Evolutionary conservation across 2,329 filamentous ascomycete genomes (phyloP).

Genomic region (Claviceps humidiphila): DNA sequence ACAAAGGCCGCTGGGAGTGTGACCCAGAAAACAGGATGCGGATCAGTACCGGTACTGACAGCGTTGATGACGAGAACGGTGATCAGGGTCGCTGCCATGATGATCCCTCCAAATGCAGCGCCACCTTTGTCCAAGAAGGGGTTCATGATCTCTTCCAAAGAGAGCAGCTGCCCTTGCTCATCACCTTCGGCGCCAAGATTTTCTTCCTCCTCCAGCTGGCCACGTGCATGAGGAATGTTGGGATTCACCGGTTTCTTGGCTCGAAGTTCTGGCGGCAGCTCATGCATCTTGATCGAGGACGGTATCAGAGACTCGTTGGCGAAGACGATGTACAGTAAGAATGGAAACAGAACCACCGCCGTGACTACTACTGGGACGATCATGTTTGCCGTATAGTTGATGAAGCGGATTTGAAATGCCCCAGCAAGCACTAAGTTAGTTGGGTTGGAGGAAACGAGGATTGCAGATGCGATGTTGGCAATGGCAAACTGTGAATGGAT

Average conservation of each 20-base stretch:
- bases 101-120: slow-evolving; percentile 47
- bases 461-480: slow-evolving; percentile 62
- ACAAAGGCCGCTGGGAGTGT: slow-evolving; percentile 55
- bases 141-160: slow-evolving; percentile 62
- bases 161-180: slow-evolving; percentile 40
- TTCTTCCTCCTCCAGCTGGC: slow-evolving; percentile 39
- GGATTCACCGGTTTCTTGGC: slow-evolving; percentile 51
- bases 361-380: slow-evolving; percentile 60
- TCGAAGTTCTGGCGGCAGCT: slow-evolving; percentile 45
- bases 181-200: slow-evolving; percentile 25
- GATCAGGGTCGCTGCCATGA: slow-evolving; percentile 56
- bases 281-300: slow-evolving; percentile 51
- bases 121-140: slow-evolving; percentile 57
- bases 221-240: slow-evolving; percentile 54
- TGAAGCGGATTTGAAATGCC: slow-evolving; percentile 58
- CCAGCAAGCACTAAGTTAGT: slow-evolving; percentile 64
- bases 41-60: slow-evolving; percentile 31
- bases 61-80: slow-evolving; percentile 55
- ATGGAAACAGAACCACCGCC: slow-evolving; percentile 53
- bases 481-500: slow-evolving; percentile 59
- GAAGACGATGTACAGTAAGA: slow-evolving; percentile 58
- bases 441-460: slow-evolving; percentile 65
- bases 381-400: slow-evolving; percentile 65
- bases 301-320: slow-evolving; percentile 51
- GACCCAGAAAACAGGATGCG: slow-evolving; percentile 52